Evolutionary conservation across 495 filamentous ascomycete species (phyloP).

Genomic region (Aspergillus cristatus): DNA sequence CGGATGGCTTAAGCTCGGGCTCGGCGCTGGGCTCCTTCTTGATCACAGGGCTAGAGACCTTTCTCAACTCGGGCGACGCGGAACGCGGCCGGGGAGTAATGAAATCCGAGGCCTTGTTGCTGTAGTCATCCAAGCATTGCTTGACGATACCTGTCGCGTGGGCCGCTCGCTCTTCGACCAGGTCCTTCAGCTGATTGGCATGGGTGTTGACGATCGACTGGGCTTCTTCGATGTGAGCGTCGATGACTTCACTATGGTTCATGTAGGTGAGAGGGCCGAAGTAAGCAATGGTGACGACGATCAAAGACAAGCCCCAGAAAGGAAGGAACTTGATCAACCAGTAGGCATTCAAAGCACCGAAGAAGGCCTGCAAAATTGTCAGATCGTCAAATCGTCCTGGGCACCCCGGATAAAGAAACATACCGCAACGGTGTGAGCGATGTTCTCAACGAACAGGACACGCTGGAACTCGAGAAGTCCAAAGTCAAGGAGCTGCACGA

Average conservation of each 20-base stretch:
- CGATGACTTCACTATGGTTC: constrained; percentile 88
- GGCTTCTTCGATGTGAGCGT: constrained; percentile 65
- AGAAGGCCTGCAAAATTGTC: constrained; percentile 52
- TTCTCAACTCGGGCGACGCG: constrained; percentile 37
- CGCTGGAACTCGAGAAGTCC: constrained; percentile 95
- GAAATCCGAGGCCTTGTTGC: constrained; percentile 73
- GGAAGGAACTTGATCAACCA: constrained; percentile 90
- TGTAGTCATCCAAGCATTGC: constrained; percentile 75
- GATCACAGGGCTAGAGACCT: constrained; percentile 21
- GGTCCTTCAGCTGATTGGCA: constrained; percentile 66
- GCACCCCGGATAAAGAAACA: constrained; percentile 21
- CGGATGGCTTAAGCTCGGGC: constrained; percentile 40
- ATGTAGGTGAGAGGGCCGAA: constrained; percentile 84
- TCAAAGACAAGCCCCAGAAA: constrained; percentile 80
- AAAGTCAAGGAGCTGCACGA: constrained; percentile 92
- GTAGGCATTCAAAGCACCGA: constrained; percentile 77
- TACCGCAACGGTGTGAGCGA: constrained; percentile 71
- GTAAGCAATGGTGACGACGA: constrained; percentile 68
- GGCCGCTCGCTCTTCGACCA: constrained; percentile 74
- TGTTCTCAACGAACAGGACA: constrained; percentile 89
- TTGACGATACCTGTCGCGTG: constrained; percentile 68
- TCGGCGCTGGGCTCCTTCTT: constrained; percentile 42
- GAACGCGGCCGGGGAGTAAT: constrained; percentile 46
- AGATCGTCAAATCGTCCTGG: constrained; percentile 1
- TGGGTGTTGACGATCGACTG: constrained; percentile 69